Percentiles rank a stretch among this genome's conserved stretches.
phyloP scores from a whole-genome alignment of 2,329 filamentous ascomycete genomes.

The Sporothrix mexicana region DNA sequence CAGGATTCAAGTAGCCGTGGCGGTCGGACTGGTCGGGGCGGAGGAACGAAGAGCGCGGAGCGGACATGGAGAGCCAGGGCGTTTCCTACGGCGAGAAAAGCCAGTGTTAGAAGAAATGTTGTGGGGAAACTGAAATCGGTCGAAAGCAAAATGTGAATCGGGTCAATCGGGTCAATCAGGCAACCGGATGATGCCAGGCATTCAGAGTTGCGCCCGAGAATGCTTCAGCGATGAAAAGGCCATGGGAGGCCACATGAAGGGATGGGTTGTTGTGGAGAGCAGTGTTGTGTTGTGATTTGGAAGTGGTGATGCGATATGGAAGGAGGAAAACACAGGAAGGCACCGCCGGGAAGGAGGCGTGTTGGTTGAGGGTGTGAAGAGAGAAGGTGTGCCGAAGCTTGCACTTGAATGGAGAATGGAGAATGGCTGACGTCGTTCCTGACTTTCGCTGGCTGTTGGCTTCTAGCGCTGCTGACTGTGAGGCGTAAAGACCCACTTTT shows the following conservation, averaged over 20 bases:
- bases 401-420: background rate
- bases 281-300: background rate
- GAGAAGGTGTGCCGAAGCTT: constrained; percentile 18
- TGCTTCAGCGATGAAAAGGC: background rate
- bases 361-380: background rate
- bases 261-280: background rate
- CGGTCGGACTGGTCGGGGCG: constrained; percentile 40
- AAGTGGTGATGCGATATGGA: background rate
- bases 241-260: constrained; percentile 27
- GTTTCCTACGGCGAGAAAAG: constrained; percentile 47
- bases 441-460: constrained; percentile 4
- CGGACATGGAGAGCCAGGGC: constrained; percentile 62
- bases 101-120: background rate
- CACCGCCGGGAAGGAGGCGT: background rate
- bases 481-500: constrained; percentile 11
- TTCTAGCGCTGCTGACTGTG: background rate
- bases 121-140: too few species aligned
- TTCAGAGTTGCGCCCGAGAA: constrained; percentile 26
- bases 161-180: background rate
- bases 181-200: background rate
- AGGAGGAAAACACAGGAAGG: background rate
- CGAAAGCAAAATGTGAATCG: too few species aligned
- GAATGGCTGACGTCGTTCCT: constrained; percentile 32
- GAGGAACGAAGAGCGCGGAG: constrained; percentile 48
- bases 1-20: constrained; percentile 42